Evolutionary conservation across 2,329 filamentous ascomycete genomes (phyloP).

Genomic region (Monilinia fructicola): DNA sequence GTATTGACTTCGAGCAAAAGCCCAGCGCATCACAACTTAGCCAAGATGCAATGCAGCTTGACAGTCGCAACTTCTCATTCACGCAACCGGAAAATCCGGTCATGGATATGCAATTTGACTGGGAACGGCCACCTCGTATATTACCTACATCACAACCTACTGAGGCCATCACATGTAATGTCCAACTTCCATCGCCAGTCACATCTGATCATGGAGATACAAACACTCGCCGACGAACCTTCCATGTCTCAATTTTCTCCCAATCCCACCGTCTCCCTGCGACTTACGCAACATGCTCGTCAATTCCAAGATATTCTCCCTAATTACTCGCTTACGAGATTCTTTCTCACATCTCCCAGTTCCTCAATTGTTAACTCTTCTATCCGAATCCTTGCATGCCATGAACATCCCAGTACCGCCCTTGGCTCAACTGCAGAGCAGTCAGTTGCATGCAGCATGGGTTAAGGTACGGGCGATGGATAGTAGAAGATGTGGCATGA

Average conservation of each 20-base stretch:
- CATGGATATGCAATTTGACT: constrained; percentile 77
- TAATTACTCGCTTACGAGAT: constrained; percentile 80
- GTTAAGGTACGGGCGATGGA: constrained; percentile 76
- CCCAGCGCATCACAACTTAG: constrained; percentile 47
- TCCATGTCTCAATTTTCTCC: constrained; percentile 83
- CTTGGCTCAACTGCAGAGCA: constrained; percentile 45
- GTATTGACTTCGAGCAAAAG: constrained; percentile 78
- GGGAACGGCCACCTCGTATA: constrained; percentile 65
- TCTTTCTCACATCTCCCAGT: constrained; percentile 83
- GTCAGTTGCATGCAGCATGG: constrained; percentile 57
- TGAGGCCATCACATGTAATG: constrained; percentile 46
- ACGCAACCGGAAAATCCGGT: constrained; percentile 82
- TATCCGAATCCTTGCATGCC: constrained; percentile 78
- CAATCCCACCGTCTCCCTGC: constrained; percentile 74
- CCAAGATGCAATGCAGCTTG: constrained; percentile 68
- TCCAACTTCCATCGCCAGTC: constrained; percentile 45
- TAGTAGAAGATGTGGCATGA: constrained; percentile 67
- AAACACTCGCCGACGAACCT: constrained; percentile 77
- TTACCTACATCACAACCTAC: constrained; percentile 47
- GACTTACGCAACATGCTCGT: constrained; percentile 83
- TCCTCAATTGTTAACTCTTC: constrained; percentile 72
- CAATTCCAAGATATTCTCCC: constrained; percentile 91
- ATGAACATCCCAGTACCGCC: constrained; percentile 72
- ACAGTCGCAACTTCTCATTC: constrained; percentile 63
- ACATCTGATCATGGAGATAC: constrained; percentile 2